Evolutionary conservation across 225 moss, liverwort and hornwort genomes (phyloP), one percentile per base, ranked within the genome.

Genomic region (Straminergon stramineum): DNA sequence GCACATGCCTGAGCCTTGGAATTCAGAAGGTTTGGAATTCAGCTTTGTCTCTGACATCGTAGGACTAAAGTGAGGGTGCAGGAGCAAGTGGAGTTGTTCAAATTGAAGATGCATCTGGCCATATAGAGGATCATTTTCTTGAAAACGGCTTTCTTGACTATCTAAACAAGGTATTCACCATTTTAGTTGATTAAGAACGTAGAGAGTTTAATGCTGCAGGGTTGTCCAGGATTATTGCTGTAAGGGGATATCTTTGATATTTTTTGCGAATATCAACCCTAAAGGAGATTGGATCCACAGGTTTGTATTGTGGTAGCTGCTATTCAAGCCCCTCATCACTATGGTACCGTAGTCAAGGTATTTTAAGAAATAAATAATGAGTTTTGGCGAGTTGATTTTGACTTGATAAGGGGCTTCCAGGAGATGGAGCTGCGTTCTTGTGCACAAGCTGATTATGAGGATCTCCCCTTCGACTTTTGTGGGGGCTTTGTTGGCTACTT

Each of bases 401-500:
- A 88, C 90, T 88, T 58, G 85, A 83, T 88, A 70, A 86, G 75
- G 89, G 92, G 65, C 73, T 88, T 90, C 93, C 95, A 99, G 99
- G 97, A 97, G 92, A 92, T 99, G 92, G 94, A 96, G 91, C 89
- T 93, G 89, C 93, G 94, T 65, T 91, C 90, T 67, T 99, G 97
- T 91, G 92, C 90, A 89, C 90, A 91, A 91, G 96, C 95, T 91
- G 99, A 99, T 90, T 95, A 94, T 85, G 93, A 91, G 91, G 91
- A 91, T 84, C 94, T 99, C 85, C 99, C 99, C 77, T 99, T 99
- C 89, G 97, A 99, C 94, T 99, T 99, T 88, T 97, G 99, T 91
- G 99, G 99, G 91, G 99, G 99, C 87, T 99, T 95, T 93, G 93
- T 99, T 91, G 99, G 99, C 76, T 99, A 99, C 82, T 92, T 99